phyloP scores from a whole-genome alignment of 768 basidiomycete genomes.

The Suillus subluteus region DNA sequence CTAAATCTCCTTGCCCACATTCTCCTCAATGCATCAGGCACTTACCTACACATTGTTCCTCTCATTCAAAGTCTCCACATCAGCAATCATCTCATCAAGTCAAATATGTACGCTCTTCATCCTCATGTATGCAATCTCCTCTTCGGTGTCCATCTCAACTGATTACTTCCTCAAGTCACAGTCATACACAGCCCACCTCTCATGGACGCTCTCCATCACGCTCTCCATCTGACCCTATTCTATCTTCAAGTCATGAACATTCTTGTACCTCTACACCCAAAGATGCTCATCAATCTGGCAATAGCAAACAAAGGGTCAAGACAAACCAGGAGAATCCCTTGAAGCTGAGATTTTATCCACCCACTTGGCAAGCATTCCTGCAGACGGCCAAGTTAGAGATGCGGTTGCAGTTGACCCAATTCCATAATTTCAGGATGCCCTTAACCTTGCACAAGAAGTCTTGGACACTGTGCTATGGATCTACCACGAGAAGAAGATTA shows the following conservation, averaged over 20 bases:
- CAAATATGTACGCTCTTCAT: not conserved
- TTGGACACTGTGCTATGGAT: too few species aligned
- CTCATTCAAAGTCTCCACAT: too few species aligned
- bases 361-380: too few species aligned
- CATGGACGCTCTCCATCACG: not conserved
- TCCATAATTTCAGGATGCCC: not conserved
- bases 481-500: not conserved
- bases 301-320: too few species aligned
- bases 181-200: not conserved
- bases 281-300: not conserved
- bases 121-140: not conserved
- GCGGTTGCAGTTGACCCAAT: not conserved
- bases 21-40: too few species aligned
- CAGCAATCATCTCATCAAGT: too few species aligned
- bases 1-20: too few species aligned
- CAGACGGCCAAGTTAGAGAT: too few species aligned
- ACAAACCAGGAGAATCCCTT: too few species aligned
- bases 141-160: not conserved
- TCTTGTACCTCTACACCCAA: not conserved
- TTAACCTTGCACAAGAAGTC: too few species aligned
- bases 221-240: not conserved
- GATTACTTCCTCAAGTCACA: not conserved
- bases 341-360: too few species aligned
- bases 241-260: rapidly evolving
- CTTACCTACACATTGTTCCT: too few species aligned